Evolutionary conservation across 345 rosid species (phyloP).

Genomic region (Lepidium sativum): DNA sequence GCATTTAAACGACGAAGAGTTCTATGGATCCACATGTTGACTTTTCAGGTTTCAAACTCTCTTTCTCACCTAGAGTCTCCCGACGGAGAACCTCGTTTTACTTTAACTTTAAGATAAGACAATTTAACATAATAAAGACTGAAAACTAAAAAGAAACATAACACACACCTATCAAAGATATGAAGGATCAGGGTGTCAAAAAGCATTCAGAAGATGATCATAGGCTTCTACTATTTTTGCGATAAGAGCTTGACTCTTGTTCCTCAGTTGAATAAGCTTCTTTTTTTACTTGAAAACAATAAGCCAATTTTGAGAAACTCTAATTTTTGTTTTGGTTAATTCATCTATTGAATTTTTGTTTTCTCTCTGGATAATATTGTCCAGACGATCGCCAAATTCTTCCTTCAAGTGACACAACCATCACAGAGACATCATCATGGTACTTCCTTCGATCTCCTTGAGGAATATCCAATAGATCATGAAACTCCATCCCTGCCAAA

Average conservation of each 20-base stretch:
- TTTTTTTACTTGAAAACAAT: constrained; percentile 1
- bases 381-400: constrained; percentile 97
- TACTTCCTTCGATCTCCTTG: constrained; percentile 92
- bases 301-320: constrained; percentile 11
- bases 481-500: constrained; percentile 84
- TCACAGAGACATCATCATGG: constrained; percentile 92
- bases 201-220: no score
- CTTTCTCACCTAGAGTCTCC: neutral
- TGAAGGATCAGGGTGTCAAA: no score
- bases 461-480: constrained; percentile 83
- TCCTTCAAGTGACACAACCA: constrained; percentile 97
- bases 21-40: neutral
- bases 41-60: neutral
- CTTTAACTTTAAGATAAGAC: no score
- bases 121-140: no score
- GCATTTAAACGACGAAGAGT: no score
- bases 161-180: no score
- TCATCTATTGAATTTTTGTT: constrained; percentile 21
- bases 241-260: no score
- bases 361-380: constrained; percentile 31
- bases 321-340: neutral
- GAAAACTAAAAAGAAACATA: no score
- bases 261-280: neutral
- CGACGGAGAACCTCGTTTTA: neutral
- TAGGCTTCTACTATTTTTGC: no score